Percentiles rank a stretch among this genome's conserved stretches.
These are phyloP conservation scores for Colletotrichum truncatum DNA, from an alignment of 2,329 filamentous ascomycete species.

Conservation along the genomic window DNA sequence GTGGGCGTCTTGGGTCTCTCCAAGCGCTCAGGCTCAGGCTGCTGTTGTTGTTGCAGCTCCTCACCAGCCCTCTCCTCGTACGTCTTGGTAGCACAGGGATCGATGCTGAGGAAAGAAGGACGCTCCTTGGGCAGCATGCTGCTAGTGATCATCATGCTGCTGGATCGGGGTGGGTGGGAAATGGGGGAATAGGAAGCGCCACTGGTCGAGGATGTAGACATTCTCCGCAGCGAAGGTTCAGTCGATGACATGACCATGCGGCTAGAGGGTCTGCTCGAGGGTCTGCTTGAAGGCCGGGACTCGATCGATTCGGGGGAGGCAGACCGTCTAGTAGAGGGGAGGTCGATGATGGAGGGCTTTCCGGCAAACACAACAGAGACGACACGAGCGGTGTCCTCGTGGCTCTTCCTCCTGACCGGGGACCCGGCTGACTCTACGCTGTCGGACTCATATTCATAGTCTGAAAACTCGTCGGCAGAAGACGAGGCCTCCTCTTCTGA, in stretches of 20 bases:
- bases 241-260: constrained; percentile 35
- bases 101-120: constrained; percentile 62
- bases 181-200: constrained; percentile 42
- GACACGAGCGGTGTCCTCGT: constrained; percentile 65
- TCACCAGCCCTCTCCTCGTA: constrained; percentile 37
- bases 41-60: constrained; percentile 35
- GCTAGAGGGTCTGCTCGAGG: constrained; percentile 29
- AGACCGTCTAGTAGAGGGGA: constrained; percentile 51
- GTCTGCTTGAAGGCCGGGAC: constrained; percentile 35
- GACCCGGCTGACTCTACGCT: constrained; percentile 42
- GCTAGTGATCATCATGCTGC: constrained; percentile 47
- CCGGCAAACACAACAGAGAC: constrained; percentile 69
- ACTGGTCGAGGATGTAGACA: constrained; percentile 43
- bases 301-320: constrained; percentile 49
- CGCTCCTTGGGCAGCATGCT: constrained; percentile 44
- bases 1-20: constrained; percentile 55
- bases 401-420: constrained; percentile 49
- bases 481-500: constrained; percentile 74
- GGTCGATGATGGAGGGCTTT: constrained; percentile 66
- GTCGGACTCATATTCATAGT: constrained; percentile 56
- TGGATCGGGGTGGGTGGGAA: constrained; percentile 51
- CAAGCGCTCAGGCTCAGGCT: constrained; percentile 39
- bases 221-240: constrained; percentile 41
- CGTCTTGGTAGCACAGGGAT: constrained; percentile 58
- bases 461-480: constrained; percentile 67